These are phyloP conservation scores for Capsicum chinense DNA, from an alignment of 257 asterid genomes.

Conservation along the genomic window DNA sequence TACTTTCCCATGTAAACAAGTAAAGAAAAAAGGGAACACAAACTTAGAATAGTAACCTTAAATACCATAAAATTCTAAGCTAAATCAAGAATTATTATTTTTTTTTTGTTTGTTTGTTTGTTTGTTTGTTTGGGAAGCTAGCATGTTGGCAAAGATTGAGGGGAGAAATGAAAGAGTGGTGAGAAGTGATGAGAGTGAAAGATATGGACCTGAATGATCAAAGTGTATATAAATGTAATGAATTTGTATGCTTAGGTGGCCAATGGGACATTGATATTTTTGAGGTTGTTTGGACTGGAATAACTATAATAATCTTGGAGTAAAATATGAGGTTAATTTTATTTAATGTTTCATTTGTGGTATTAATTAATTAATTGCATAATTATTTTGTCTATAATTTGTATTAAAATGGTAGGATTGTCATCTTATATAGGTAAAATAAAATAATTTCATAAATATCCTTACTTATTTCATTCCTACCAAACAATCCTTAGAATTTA, in stretches of 20 bases:
- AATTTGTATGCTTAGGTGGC: neutral
- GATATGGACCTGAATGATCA: neutral
- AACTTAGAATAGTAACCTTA: neutral
- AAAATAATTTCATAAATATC: neutral
- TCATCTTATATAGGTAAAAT: too few relatives aligned
- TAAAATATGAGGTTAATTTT: neutral
- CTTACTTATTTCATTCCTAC: neutral
- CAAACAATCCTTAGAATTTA: neutral
- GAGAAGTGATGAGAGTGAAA: slow-evolving; percentile 34
- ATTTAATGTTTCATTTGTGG: neutral
- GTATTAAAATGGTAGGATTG: too few relatives aligned
- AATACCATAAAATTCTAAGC: slow-evolving; percentile 33
- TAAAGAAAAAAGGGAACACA: slow-evolving; percentile 40
- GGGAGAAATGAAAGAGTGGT: slow-evolving; percentile 17
- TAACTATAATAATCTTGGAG: rapidly evolving
- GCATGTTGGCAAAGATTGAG: slow-evolving; percentile 44
- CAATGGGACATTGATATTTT: neutral
- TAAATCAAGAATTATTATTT: neutral
- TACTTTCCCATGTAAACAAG: slow-evolving; percentile 45
- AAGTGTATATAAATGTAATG: neutral
- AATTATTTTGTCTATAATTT: neutral
- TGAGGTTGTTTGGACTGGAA: neutral
- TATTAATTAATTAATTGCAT: neutral
- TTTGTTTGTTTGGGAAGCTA: neutral
- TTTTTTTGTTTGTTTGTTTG: too few relatives aligned